These are phyloP conservation scores for Pouteria campechiana DNA, from an alignment of 179 eudicot species.

Conservation along the genomic window DNA sequence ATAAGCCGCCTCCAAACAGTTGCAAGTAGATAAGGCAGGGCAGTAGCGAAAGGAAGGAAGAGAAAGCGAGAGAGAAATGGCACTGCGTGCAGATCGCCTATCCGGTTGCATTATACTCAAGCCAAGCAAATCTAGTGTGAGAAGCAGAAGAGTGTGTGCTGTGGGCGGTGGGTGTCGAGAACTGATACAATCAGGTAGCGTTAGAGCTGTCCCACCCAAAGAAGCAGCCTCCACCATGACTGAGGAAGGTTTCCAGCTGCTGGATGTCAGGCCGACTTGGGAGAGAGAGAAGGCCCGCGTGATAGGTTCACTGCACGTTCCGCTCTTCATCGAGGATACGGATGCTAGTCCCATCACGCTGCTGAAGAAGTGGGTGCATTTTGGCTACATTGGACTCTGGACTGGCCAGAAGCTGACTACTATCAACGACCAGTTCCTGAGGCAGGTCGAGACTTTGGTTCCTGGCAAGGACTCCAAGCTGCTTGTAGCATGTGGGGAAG, in stretches of 20 bases:
- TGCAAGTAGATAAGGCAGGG: too few relatives aligned
- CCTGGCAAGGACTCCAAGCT: conserved; percentile 59
- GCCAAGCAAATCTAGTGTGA: too few relatives aligned
- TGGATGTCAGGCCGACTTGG: conserved; percentile 85
- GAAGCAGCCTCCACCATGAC: conserved; percentile 45
- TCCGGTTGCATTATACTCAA: too few relatives aligned
- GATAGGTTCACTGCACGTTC: conserved; percentile 68
- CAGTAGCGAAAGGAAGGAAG: too few relatives aligned
- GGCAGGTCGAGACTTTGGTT: conserved; percentile 34
- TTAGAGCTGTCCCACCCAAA: conserved; percentile 39
- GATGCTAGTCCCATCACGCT: conserved; percentile 56
- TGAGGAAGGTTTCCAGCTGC: conserved; percentile 42
- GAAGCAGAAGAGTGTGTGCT: too few relatives aligned
- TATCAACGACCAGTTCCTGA: conserved; percentile 57
- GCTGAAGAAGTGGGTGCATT: conserved; percentile 88
- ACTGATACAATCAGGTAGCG: conserved; percentile 52
- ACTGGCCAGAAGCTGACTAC: conserved; percentile 82
- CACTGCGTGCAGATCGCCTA: too few relatives aligned
- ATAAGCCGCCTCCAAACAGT: too few relatives aligned
- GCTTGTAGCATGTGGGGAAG: conserved; percentile 91
- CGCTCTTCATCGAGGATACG: conserved; percentile 55
- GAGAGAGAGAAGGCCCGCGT: conserved; percentile 78
- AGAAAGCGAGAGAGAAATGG: too few relatives aligned
- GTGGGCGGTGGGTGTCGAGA: conserved; percentile 37
- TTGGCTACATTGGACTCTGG: conserved; percentile 94